Conservation (phyloP, 345 rosid species). For the Hibiscus mutabilis region DNA sequence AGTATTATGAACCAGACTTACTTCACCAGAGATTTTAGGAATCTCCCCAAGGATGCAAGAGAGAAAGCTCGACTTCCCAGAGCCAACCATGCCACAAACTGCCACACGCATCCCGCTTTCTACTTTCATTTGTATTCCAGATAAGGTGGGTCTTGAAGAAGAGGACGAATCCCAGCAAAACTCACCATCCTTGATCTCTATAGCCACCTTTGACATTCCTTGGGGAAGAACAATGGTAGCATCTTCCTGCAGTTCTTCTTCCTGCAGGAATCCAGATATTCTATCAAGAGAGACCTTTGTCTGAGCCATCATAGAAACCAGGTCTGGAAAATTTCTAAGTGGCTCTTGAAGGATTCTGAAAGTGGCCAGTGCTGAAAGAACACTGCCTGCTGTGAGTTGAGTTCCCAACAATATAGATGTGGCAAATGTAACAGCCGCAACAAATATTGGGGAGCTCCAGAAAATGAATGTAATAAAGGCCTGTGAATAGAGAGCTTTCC, state of each 20-base stretch:
- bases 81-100: conserved; percentile 96
- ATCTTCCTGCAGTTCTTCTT: conserved; percentile 92
- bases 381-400: conserved; percentile 94
- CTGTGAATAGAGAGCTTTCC: conserved; percentile 90
- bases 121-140: conserved; percentile 72
- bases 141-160: conserved; percentile 61
- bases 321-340: conserved; percentile 95
- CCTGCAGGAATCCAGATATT: conserved; percentile 90
- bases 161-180: conserved; percentile 75
- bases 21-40: conserved; percentile 93
- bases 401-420: conserved; percentile 80
- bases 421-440: conserved; percentile 86
- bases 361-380: conserved; percentile 97
- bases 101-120: conserved; percentile 97
- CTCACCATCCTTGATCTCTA: conserved; percentile 75
- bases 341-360: conserved; percentile 99
- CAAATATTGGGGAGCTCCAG: conserved; percentile 99
- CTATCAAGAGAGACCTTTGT: conserved; percentile 98
- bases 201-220: conserved; percentile 52
- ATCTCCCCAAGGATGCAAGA: conserved; percentile 98
- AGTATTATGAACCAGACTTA: conserved; percentile 40
- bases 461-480: conserved; percentile 93
- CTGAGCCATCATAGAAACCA: conserved; percentile 99
- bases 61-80: conserved; percentile 97
- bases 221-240: conserved; percentile 77